Conservation (phyloP, 2,329 filamentous ascomycete species). For the Aspergillus sp. region DNA sequence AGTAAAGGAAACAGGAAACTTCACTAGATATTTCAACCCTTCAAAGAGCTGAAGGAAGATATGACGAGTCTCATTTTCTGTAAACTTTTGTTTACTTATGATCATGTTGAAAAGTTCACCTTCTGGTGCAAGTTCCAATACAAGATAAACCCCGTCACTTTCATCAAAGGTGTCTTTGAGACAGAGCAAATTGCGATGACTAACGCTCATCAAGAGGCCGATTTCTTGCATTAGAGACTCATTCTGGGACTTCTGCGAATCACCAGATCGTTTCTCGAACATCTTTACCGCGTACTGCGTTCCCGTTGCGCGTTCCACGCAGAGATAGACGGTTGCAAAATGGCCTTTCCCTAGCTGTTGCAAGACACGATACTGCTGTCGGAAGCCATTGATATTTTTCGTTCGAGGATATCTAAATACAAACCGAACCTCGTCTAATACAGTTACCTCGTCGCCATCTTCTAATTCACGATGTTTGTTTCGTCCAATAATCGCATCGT, state of each 20-base stretch:
- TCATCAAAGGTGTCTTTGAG: slow-evolving; percentile 96
- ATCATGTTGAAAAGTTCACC: slow-evolving; percentile 97
- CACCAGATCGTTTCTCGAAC: slow-evolving; percentile 81
- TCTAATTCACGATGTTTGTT: slow-evolving; percentile 88
- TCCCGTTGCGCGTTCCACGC: slow-evolving; percentile 80
- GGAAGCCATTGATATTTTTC: slow-evolving; percentile 72
- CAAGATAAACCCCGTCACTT: slow-evolving; percentile 82
- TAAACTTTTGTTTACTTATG: slow-evolving; percentile 83
- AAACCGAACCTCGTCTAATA: slow-evolving; percentile 81
- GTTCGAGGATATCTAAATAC: slow-evolving; percentile 86
- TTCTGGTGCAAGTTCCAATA: slow-evolving; percentile 85
- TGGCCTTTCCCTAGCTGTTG: slow-evolving; percentile 91
- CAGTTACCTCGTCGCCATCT: slow-evolving; percentile 86
- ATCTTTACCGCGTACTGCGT: slow-evolving; percentile 88
- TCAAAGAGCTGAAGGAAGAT: slow-evolving; percentile 90
- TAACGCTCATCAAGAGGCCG: slow-evolving; percentile 94
- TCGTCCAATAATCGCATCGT: slow-evolving; percentile 83
- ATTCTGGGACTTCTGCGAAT: slow-evolving; percentile 78
- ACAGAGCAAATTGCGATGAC: slow-evolving; percentile 87
- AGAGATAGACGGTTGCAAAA: slow-evolving; percentile 90
- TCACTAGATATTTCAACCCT: slow-evolving; percentile 90
- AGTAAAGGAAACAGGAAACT: slow-evolving; percentile 26
- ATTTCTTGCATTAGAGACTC: slow-evolving; percentile 94
- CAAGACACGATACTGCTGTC: slow-evolving; percentile 79
- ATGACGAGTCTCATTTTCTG: slow-evolving; percentile 78